Evolutionary conservation across 2,329 filamentous ascomycete species (phyloP).

Genomic region (Ceratocystiopsis minuta): DNA sequence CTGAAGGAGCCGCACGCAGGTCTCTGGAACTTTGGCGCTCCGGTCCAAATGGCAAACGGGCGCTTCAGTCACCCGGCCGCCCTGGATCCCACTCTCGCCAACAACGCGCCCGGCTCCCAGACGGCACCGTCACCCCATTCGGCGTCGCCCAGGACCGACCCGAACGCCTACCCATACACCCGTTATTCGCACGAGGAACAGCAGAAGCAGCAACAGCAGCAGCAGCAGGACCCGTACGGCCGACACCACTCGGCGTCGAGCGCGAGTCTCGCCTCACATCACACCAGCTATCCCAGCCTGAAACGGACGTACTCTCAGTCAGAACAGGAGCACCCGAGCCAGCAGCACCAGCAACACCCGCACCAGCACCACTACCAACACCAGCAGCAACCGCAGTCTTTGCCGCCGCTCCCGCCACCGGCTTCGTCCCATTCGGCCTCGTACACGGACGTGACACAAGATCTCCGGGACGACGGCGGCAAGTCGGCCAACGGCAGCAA

Average conservation of each 20-base stretch:
- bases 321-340: slow-evolving; percentile 19
- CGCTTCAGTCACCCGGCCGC: slow-evolving; percentile 26
- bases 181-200: slow-evolving; percentile 35
- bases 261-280: slow-evolving; percentile 27
- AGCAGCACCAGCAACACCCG: slow-evolving; percentile 1
- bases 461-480: slow-evolving; percentile 38
- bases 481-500: slow-evolving; percentile 23
- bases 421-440: slow-evolving; percentile 11
- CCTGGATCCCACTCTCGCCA: slow-evolving; percentile 31
- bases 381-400: neutral
- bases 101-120: slow-evolving; percentile 12
- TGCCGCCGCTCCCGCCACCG: neutral
- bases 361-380: neutral
- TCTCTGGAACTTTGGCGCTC: slow-evolving; percentile 40
- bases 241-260: slow-evolving; percentile 18
- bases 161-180: slow-evolving; percentile 31
- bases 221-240: slow-evolving; percentile 27
- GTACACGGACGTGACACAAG: slow-evolving; percentile 43
- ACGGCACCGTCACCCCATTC: slow-evolving; percentile 25
- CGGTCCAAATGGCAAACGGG: slow-evolving; percentile 31
- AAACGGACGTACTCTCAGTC: slow-evolving; percentile 40
- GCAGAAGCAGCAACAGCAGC: too few relatives aligned
- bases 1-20: slow-evolving; percentile 41
- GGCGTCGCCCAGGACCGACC: slow-evolving; percentile 29
- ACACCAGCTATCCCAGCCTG: slow-evolving; percentile 32